A percentile compares a stretch with the other conserved stretches of the same genome.
These are phyloP conservation scores for Maudiozyma barnettii DNA, from an alignment of 805 yeast genomes.

Conservation along the genomic window DNA sequence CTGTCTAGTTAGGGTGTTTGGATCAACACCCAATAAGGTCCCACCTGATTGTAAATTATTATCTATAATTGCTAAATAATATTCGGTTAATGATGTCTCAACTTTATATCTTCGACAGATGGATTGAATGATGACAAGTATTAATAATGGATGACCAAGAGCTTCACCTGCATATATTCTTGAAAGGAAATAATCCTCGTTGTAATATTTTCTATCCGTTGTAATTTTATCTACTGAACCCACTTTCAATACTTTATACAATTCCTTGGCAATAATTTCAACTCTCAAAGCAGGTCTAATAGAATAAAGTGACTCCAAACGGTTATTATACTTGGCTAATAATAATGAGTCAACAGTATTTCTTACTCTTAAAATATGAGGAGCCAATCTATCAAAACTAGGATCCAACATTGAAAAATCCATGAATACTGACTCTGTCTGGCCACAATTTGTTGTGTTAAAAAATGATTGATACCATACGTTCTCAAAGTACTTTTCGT, in stretches of 20 bases:
- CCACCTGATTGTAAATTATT: background rate
- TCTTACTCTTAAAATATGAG: too few relatives aligned
- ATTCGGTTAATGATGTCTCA: slow-evolving; percentile 11
- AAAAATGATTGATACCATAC: background rate
- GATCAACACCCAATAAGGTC: too few relatives aligned
- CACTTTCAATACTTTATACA: background rate
- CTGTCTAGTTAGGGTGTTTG: too few relatives aligned
- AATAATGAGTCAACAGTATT: too few relatives aligned
- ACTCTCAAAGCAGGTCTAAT: background rate
- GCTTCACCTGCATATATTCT: slow-evolving; percentile 21
- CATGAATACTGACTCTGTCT: background rate
- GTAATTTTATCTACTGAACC: background rate
- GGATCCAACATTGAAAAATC: slow-evolving; percentile 1
- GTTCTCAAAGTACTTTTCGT: background rate
- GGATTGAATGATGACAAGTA: slow-evolving; percentile 18
- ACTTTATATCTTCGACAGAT: slow-evolving; percentile 9
- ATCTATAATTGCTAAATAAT: slow-evolving; percentile 7
- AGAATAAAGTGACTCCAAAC: background rate
- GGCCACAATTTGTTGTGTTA: background rate
- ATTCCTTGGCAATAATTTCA: background rate
- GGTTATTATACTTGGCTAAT: slow-evolving; percentile 4
- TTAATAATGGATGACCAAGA: slow-evolving; percentile 15
- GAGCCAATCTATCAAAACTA: too few relatives aligned
- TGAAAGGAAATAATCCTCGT: slow-evolving; percentile 18
- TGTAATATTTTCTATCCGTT: background rate